Evolutionary conservation across 805 yeast genomes (phyloP).

Genomic region (Pichia cephalocereana): DNA sequence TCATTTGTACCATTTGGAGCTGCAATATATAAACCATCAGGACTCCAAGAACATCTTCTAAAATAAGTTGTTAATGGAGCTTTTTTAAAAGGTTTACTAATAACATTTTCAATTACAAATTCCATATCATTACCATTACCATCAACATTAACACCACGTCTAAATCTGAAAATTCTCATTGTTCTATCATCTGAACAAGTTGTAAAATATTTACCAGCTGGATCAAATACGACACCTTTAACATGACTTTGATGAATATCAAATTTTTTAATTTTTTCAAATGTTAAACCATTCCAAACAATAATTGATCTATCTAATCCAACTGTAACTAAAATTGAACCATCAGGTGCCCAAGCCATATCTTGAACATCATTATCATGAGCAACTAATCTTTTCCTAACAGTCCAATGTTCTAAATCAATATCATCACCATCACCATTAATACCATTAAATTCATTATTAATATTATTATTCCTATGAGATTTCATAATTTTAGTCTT

Average conservation of each 20-base stretch:
- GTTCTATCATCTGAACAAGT: conserved; percentile 96
- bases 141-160: conserved; percentile 51
- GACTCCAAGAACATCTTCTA: conserved; percentile 80
- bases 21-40: conserved; percentile 81
- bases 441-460: background rate
- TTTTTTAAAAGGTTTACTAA: conserved; percentile 74
- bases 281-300: conserved; percentile 88
- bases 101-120: conserved; percentile 77
- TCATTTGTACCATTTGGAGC: conserved; percentile 83
- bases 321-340: conserved; percentile 81
- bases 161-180: conserved; percentile 78
- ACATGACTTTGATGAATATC: conserved; percentile 94
- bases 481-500: conserved; percentile 32
- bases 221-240: conserved; percentile 95
- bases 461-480: conserved; percentile 12
- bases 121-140: conserved; percentile 60
- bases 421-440: conserved; percentile 53
- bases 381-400: conserved; percentile 83
- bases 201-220: conserved; percentile 95
- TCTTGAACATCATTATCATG: conserved; percentile 98
- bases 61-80: conserved; percentile 92
- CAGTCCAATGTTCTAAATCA: conserved; percentile 91
- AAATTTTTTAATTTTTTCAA: conserved; percentile 79
- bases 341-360: conserved; percentile 96
- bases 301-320: conserved; percentile 90